Conservation (phyloP, 176 grass and related monocot genomes). For the Echinochloa phyllopogon region DNA sequence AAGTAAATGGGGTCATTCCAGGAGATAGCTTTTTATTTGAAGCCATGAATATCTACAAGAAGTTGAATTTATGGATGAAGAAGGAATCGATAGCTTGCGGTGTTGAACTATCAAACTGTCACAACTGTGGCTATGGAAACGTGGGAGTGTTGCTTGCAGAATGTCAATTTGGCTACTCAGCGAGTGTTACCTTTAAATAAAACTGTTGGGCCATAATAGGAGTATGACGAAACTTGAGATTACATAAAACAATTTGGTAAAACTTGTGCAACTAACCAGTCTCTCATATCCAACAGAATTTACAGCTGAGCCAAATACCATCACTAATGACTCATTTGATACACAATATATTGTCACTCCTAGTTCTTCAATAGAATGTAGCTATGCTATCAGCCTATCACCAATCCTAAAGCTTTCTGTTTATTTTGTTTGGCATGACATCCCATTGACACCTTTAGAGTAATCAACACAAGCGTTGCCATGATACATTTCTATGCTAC, state of each 20-base stretch:
- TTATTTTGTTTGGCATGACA: neutral
- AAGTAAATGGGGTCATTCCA: slow-evolving; percentile 5
- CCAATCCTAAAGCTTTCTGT: neutral
- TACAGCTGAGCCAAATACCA: neutral
- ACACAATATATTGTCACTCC: neutral
- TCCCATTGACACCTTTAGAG: neutral
- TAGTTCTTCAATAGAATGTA: neutral
- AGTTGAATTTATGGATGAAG: neutral
- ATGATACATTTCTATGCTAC: neutral
- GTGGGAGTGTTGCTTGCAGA: neutral
- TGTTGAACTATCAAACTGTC: neutral
- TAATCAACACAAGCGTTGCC: neutral
- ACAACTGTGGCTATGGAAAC: neutral
- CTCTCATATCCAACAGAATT: neutral
- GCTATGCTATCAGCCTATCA: neutral
- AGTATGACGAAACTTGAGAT: neutral
- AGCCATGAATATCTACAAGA: slow-evolving; percentile 9
- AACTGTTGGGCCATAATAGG: neutral
- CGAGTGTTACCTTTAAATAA: neutral
- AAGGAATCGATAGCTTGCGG: neutral
- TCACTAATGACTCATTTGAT: neutral
- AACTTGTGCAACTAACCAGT: slow-evolving; percentile 9
- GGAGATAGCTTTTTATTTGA: slow-evolving; percentile 10
- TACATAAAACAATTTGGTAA: neutral
- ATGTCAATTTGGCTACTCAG: slow-evolving; percentile 36